Evolutionary conservation across 2,329 filamentous ascomycete species (phyloP), one percentile per base, ranked within the genome.

Genomic region (Cercospora canescens): DNA sequence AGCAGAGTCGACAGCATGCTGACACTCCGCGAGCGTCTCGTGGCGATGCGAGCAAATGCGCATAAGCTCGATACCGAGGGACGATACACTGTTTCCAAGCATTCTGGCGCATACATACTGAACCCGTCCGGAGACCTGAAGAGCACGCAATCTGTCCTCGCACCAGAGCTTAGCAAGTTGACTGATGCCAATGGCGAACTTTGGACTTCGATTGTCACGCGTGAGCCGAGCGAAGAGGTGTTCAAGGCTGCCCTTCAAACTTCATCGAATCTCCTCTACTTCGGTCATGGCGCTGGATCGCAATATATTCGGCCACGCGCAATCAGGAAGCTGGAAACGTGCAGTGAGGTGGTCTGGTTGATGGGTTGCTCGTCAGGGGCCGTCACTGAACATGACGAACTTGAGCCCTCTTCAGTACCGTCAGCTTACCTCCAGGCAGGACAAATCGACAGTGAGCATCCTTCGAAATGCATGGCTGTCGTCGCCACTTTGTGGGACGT

Each of bases 401-500:
- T 96, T 74, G 94, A 98, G 78, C 89, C 91, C n/a, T 90, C 91
- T 72, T 94, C 95, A 1, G 93, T 94, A 63, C 91, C 95, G 26
- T 89, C 94, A 81, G 93, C 94, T 73, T 98, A 98, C 80, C 89
- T 99, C 80, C 89, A 94, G 71, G 94, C 93, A 0, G 94, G 93
- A 1, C 45, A 32, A 18, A 63, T 16, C 18, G 35, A 61, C 11
- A 45, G 45, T 14, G 50, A 56, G 11, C 45, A 54, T 30, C 58
- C 63, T 37, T 59, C 64, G 14, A 75, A 71, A 65, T 72, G 81
- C 76, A 72, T 93, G 3, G 93, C 94, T 0, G 88, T 98, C 9
- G 89, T 98, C 2, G 95, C 93, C 54, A 97, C 94, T 16, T 83
- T 99, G 39, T 99, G 95, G 95, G 95, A 99, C 78, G 95, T 99